Evolutionary conservation across 208 protist genomes (phyloP).

Genomic region (Trypanosoma scelopori): DNA sequence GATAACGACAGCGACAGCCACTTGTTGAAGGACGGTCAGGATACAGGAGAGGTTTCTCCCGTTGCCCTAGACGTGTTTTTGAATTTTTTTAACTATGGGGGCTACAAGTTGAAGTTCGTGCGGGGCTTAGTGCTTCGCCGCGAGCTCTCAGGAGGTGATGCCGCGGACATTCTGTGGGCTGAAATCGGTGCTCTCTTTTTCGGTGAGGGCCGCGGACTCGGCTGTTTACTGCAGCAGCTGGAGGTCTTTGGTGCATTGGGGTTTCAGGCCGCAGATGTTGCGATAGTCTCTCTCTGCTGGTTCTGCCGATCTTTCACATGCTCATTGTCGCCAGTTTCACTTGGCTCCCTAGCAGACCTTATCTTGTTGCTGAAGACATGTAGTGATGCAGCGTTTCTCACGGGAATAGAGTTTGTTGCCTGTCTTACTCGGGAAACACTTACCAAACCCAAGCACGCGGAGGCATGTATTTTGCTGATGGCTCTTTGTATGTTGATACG

Average conservation of each 20-base stretch:
- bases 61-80: constrained; percentile 44
- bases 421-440: constrained; percentile 1
- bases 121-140: constrained; percentile 21
- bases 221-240: constrained; percentile 23
- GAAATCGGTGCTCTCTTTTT: constrained; percentile 31
- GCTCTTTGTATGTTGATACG: constrained; percentile 29
- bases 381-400: constrained; percentile 41
- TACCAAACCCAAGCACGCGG: background rate
- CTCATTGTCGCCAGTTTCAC: constrained; percentile 20
- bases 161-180: constrained; percentile 14
- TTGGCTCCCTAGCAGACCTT: constrained; percentile 42
- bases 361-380: constrained; percentile 50
- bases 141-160: background rate
- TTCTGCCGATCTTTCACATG: constrained; percentile 25
- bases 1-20: background rate
- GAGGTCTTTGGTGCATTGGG: constrained; percentile 27
- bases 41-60: background rate
- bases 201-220: constrained; percentile 16
- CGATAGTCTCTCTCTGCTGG: constrained; percentile 20
- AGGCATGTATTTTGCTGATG: constrained; percentile 21
- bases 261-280: constrained; percentile 27
- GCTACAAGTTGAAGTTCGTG: constrained; percentile 40
- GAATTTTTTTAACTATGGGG: constrained; percentile 48
- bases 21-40: background rate
- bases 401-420: constrained; percentile 32